Base-by-base conservation (phyloP, 2,329 filamentous ascomycete genomes). In the Hypoxylon sp. region DNA sequence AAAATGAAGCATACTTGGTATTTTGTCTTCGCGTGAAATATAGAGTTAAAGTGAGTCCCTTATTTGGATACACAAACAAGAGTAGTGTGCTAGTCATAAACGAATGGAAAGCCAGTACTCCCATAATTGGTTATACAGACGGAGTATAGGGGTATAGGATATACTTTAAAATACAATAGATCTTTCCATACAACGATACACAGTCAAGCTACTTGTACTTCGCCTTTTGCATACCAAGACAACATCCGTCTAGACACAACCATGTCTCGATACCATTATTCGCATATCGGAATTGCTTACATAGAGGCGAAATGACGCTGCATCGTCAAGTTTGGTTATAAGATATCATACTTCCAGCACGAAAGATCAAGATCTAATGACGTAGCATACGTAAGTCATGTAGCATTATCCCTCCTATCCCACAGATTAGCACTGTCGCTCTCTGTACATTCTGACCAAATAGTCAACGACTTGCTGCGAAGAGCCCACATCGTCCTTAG, bases 361-460 rank as follows among this genome's bases (percentile, higher is more conserved):
- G 46, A 62, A 38, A 52, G 63, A 67, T 67, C 67, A 64, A 69
- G 63, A 67, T 67, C 67, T 61, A 30, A 61, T 69, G 67, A 69
- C 67, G 67, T 69, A 69, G 67, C 23, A 32, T 13, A 56, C 48
- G 56, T 62, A 61, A 56, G 48, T 32, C 48, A 50, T 53, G 63
- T 67, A 64, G 53, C 60, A 67, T 69, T 34, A 25, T 64, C 21
- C 51, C 63, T 56, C 60, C 57, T 41, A n/a, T 28, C 28, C 43
- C 50, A 45, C 13, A 48, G 14, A 41, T 51, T 67, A 57, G 56
- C 34, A 58, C 28, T 38, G 48, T 45, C 21, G 28, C 21, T 55
- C 28, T 51, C 46, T 48, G 60, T 19, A 17, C 23, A 13, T 4
- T 28, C 38, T 51, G 30, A 50, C 60, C 51, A 61, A 53, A 67